Percentiles rank a stretch among this genome's conserved stretches.
phyloP scores from a whole-genome alignment of 352 stramenopile species.

The Globisporangium paroecandrum region DNA sequence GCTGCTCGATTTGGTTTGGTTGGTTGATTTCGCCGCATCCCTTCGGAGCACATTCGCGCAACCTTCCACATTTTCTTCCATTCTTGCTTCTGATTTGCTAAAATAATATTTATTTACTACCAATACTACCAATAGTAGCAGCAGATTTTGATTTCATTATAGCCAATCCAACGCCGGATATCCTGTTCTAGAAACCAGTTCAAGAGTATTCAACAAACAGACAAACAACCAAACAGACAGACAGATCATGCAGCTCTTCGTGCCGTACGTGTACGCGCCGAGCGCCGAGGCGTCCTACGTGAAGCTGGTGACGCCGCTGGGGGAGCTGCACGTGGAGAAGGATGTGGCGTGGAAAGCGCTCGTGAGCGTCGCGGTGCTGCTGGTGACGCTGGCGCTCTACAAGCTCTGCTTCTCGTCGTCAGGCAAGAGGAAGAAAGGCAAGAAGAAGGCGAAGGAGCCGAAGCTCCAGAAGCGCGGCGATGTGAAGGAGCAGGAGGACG shows the following conservation, averaged over 20 bases:
- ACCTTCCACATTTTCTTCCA: not conserved
- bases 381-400: conserved; percentile 35
- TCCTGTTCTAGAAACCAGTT: not conserved
- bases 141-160: not conserved
- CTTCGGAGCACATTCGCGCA: conserved; percentile 19
- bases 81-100: not conserved
- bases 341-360: conserved; percentile 37
- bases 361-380: conserved; percentile 27
- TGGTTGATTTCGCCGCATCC: conserved; percentile 22
- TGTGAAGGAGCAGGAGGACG: conserved; percentile 6
- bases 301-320: conserved; percentile 71
- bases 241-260: conserved; percentile 30
- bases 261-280: conserved; percentile 75
- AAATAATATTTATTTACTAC: not conserved
- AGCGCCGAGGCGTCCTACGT: conserved; percentile 50
- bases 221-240: not conserved
- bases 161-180: not conserved
- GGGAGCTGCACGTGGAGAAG: conserved; percentile 60
- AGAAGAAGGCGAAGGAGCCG: conserved; percentile 27
- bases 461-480: conserved; percentile 26
- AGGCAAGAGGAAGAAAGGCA: conserved; percentile 6
- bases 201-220: conserved; percentile 1
- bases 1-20: conserved; percentile 25
- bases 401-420: conserved; percentile 14
- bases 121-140: not conserved